Percentiles rank a stretch among this genome's conserved stretches.
These are phyloP conservation scores for Vitis hybrid DNA, from an alignment of 177 flowering plant species.

Conservation along the genomic window DNA sequence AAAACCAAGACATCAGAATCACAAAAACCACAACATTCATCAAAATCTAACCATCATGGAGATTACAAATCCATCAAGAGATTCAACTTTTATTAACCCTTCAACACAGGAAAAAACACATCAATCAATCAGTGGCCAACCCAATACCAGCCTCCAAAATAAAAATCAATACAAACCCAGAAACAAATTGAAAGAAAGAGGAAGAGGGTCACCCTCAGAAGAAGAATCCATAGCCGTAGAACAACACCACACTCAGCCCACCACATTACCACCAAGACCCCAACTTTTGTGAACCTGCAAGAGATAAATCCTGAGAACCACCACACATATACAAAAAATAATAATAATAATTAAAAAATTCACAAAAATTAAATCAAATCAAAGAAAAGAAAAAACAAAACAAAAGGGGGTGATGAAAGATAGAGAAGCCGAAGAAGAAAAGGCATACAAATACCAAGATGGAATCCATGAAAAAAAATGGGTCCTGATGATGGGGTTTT, in stretches of 20 bases:
- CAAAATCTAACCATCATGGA: slow-evolving; percentile 15
- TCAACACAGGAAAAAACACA: slow-evolving; percentile 1
- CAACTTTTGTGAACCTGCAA: slow-evolving; percentile 32
- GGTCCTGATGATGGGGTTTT: slow-evolving; percentile 37
- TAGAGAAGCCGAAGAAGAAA: slow-evolving; percentile 13
- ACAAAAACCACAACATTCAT: not conserved
- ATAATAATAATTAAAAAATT: not conserved
- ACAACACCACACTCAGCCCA: slow-evolving; percentile 12
- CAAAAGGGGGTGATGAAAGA: slow-evolving; percentile 6
- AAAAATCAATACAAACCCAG: slow-evolving; percentile 6
- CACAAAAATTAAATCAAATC: slow-evolving; percentile 2
- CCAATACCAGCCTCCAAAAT: slow-evolving; percentile 10
- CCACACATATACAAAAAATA: slow-evolving; percentile 4
- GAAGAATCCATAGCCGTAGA: slow-evolving; percentile 47
- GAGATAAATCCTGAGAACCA: slow-evolving; percentile 6
- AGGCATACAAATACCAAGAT: slow-evolving; percentile 32
- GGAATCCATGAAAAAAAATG: slow-evolving; percentile 32
- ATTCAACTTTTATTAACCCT: not conserved
- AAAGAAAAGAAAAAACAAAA: slow-evolving; percentile 5
- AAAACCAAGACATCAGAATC: slow-evolving; percentile 8
- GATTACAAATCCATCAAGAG: slow-evolving; percentile 15
- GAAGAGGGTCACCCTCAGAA: slow-evolving; percentile 42
- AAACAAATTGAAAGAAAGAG: slow-evolving; percentile 3
- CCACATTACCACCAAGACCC: slow-evolving; percentile 44
- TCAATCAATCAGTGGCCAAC: slow-evolving; percentile 7